Base-by-base conservation (phyloP, 1,139 yeast genomes). In the Debaryomyces fabryi region DNA sequence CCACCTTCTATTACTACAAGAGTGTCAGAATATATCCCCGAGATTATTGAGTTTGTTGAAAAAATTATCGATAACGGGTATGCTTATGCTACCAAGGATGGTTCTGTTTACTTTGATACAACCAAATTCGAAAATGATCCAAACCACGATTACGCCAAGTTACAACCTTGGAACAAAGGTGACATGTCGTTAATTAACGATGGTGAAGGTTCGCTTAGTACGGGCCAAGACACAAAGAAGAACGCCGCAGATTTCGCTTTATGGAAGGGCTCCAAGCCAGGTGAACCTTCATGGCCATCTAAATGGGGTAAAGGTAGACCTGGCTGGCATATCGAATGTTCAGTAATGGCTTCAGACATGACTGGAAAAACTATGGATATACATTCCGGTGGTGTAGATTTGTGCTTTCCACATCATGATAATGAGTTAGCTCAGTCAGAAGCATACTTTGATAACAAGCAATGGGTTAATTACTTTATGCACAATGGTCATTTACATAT, bases 261-360 rank as follows among this genome's bases (percentile, higher is more conserved):
- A 38, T 93, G 99, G 99, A 93, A 93, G 67, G 85, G 93, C 1
- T 88, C 96, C 13, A 93, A 93, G 65, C 93, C 96, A 1, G 99
- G 99, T 58, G 99, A 93, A 72, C 99, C 99, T 16, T 81, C 84
- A 40, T 93, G 99, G 98, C 79, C 78, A 2, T 89, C 97, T 2
- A 92, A 95, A 36, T 93, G 98, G 98, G 99, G 99, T 32, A 76
- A 78, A 51, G 99, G 58, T 44, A 86, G 99, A 67, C 99, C 99
- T 3, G 99, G 99, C 2, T 93, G 99, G 99, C 99, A 93, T 66
- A 93, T 93, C 67, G 99, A 93, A 71, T 93, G 99, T 77, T 91
- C 98, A 6, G 99, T 93, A 13, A 93, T 93, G 99, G 99, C 99
- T 1, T 81, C 93, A 46, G 96, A 91, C 59, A 80, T 91, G 42